phyloP scores from a whole-genome alignment of 768 basidiomycete genomes.

The Boletus fagicola region DNA sequence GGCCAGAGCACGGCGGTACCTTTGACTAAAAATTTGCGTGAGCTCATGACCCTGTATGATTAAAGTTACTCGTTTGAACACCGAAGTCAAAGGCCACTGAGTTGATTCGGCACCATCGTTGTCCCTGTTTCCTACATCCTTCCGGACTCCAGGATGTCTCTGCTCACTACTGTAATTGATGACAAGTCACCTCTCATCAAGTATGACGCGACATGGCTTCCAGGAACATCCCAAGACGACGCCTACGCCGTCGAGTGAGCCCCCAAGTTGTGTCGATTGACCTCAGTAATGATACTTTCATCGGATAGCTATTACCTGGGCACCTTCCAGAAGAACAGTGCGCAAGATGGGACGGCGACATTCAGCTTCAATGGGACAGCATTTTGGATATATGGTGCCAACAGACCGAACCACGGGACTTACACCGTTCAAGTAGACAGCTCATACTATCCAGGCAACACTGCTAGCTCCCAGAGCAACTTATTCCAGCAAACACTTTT shows the following conservation, averaged over 20 bases:
- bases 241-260: constrained; percentile 19
- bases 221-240: constrained; percentile 21
- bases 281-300: neutral
- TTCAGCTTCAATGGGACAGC: constrained; percentile 51
- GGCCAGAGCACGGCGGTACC: no score
- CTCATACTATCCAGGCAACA: constrained; percentile 23
- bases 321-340: constrained; percentile 38
- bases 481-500: constrained; percentile 44
- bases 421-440: constrained; percentile 46
- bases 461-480: constrained; percentile 34
- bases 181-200: constrained; percentile 34
- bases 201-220: constrained; percentile 25
- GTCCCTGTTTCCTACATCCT: neutral
- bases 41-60: neutral
- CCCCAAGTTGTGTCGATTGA: neutral
- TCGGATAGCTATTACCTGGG: constrained; percentile 38
- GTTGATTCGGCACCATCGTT: no score
- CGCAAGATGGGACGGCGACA: constrained; percentile 33
- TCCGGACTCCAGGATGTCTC: constrained; percentile 17
- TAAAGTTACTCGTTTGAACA: neutral
- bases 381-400: constrained; percentile 49
- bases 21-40: neutral
- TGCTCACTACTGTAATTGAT: constrained; percentile 24
- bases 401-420: constrained; percentile 45
- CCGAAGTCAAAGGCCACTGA: neutral